Conservation (phyloP, 768 basidiomycete genomes). For the Scleroderma bovista region DNA sequence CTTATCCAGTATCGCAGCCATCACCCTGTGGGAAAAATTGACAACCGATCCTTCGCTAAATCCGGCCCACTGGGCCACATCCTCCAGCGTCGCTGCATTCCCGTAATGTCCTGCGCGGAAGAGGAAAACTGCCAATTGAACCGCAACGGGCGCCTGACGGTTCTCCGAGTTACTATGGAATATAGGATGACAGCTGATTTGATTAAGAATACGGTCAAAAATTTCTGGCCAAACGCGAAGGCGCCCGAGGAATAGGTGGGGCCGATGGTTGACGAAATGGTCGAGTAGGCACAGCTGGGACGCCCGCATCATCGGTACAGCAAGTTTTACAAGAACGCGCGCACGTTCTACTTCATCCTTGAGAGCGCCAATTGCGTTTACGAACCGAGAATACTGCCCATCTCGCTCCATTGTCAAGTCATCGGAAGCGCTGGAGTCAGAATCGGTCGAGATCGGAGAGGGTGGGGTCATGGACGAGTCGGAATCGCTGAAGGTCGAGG, state of each 20-base stretch:
- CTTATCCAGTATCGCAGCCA: too few relatives aligned
- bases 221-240: constrained; percentile 20
- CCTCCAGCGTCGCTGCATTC: too few relatives aligned
- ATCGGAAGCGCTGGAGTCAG: neutral
- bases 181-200: too few relatives aligned
- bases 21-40: too few relatives aligned
- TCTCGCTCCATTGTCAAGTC: neutral
- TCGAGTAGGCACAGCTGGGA: constrained; percentile 4
- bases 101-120: too few relatives aligned
- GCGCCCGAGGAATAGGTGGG: constrained; percentile 19
- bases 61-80: too few relatives aligned
- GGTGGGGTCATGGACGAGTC: neutral
- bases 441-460: neutral
- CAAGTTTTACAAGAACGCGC: neutral
- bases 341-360: neutral
- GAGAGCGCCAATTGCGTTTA: neutral
- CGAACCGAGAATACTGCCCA: neutral
- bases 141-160: too few relatives aligned
- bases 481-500: neutral
- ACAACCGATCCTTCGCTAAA: too few relatives aligned
- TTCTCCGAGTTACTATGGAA: too few relatives aligned
- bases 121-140: too few relatives aligned
- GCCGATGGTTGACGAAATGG: constrained; percentile 4
- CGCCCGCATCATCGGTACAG: neutral
- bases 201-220: constrained; percentile 18